Conservation (phyloP, 768 basidiomycete species). For the Leccinum longicurvipes region DNA sequence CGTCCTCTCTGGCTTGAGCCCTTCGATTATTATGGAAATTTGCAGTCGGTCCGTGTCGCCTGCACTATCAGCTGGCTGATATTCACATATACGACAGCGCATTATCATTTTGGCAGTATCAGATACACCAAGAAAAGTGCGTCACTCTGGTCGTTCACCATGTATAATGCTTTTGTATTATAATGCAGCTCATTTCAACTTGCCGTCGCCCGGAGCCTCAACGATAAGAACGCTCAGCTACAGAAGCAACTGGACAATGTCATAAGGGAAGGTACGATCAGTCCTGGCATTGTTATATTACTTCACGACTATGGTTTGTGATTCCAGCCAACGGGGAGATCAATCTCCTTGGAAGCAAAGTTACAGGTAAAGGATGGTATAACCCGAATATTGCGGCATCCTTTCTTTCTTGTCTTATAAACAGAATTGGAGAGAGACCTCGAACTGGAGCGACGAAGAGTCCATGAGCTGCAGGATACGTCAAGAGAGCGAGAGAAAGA, state of each 20-base stretch:
- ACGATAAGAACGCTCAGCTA: constrained; percentile 76
- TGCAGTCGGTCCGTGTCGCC: constrained; percentile 58
- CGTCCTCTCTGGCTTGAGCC: constrained; percentile 77
- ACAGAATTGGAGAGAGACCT: constrained; percentile 78
- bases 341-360: constrained; percentile 63
- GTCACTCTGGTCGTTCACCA: constrained; percentile 3
- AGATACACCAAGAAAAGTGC: constrained; percentile 82
- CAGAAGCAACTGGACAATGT: constrained; percentile 87
- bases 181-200: constrained; percentile 63
- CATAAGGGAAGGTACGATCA: constrained; percentile 66
- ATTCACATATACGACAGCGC: constrained; percentile 44
- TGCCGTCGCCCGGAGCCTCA: constrained; percentile 75
- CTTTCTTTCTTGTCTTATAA: constrained; percentile 7
- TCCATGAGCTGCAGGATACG: constrained; percentile 69
- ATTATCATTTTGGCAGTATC: constrained; percentile 90
- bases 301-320: background rate
- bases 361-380: constrained; percentile 43
- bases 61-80: background rate
- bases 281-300: background rate
- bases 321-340: constrained; percentile 73
- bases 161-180: constrained; percentile 1
- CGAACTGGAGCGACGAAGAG: constrained; percentile 73
- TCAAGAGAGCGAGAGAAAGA: constrained; percentile 80
- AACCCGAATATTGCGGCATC: background rate
- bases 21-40: constrained; percentile 74